Evolutionary conservation across 306 rosid species (phyloP), one percentile per base, ranked within the genome.

Genomic region (Morella rubra): DNA sequence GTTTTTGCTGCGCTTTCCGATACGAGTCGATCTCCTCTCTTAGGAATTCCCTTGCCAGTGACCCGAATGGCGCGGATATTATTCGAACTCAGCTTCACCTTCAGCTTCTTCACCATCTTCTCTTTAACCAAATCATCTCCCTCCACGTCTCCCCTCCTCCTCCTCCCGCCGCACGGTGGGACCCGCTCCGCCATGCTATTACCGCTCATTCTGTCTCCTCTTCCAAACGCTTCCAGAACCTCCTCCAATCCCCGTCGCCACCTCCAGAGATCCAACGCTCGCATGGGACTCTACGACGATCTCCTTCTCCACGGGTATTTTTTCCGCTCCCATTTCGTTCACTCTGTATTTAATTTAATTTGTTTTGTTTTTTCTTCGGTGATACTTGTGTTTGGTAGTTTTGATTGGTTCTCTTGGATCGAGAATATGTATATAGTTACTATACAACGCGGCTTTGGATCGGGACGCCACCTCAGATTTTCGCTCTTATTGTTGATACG

Each of bases 381-480:
- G 8, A 13, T 13, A 72, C 32, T 44, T 75, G 24, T 12, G 49
- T 58, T 56, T 45, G 40, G 49, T 8, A 46, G 44, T 56, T 74
- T 55, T 14, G 22, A 67, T 19, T 37, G 71, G 8, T 20, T 44
- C 22, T 15, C 24, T 73, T 32, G 67, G 45, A 37, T 7, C 55
- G 55, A 50, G 59, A 59, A 73, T 79, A 54, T 40, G 60, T 56
- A 9, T 79, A 51, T 66, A 95, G 98, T 76, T 95, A 95, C 56
- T 92, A 92, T 70, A 92, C 99, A 4, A 90, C 97, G 56, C 87
- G 91, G 86, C 90, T 95, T 46, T 92, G 90, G 97, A 92, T 95
- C 86, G 99, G 99, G 50, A 90, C 97, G 73, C 99, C 97, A 58
- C 97, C 97, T 18, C 99, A 95, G 85, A 81, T 54, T 81, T 95